Conservation (phyloP, 108 stramenopile genomes). For the Skeletonema menzelii region DNA sequence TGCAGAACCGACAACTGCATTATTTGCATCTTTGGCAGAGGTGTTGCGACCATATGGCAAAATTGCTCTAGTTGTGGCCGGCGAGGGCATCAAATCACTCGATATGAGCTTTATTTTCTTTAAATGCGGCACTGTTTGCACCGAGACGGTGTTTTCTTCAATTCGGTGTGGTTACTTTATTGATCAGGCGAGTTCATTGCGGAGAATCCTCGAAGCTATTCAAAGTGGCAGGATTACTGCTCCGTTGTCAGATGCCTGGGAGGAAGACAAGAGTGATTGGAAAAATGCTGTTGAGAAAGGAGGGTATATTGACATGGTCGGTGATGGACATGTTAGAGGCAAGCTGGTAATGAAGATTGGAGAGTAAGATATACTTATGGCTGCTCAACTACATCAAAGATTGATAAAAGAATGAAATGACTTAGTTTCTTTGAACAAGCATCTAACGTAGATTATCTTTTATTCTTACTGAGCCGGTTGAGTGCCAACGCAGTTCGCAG, state of each 20-base stretch:
- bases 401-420: no score
- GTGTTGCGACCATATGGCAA: constrained; percentile 53
- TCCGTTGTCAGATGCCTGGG: constrained; percentile 32
- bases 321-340: constrained; percentile 27
- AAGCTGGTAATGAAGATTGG: constrained; percentile 53
- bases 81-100: constrained; percentile 40
- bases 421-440: no score
- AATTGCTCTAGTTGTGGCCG: constrained; percentile 54
- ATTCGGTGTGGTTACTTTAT: constrained; percentile 35
- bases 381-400: no score
- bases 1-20: constrained; percentile 41
- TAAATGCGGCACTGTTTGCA: constrained; percentile 51
- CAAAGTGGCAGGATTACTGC: constrained; percentile 14
- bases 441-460: no score
- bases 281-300: constrained; percentile 25
- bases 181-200: constrained; percentile 37
- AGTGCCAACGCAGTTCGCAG: no score
- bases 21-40: constrained; percentile 46
- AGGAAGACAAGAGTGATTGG: constrained; percentile 14
- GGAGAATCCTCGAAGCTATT: constrained; percentile 24
- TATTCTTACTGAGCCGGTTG: no score
- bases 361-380: not conserved
- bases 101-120: constrained; percentile 59
- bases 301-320: constrained; percentile 37
- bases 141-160: constrained; percentile 54